Percentiles rank a stretch among this genome's conserved stretches.
Conservation (phyloP, 805 yeast species). For the Saccharomycopsis sp. region DNA sequence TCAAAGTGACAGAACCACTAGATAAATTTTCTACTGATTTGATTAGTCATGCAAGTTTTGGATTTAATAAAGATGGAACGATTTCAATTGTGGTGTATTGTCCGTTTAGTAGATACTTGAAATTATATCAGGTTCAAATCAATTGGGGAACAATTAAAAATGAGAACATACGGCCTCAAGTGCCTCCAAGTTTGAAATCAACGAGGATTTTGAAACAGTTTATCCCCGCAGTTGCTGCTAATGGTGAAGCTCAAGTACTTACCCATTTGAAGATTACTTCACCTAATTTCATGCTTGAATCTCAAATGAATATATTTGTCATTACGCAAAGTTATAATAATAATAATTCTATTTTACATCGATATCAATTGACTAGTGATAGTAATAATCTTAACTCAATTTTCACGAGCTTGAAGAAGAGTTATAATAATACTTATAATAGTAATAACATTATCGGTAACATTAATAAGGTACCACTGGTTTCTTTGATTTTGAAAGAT, state of each 20-base stretch:
- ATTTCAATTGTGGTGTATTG: slow-evolving; percentile 39
- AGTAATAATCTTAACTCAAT: not conserved
- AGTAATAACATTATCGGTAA: not conserved
- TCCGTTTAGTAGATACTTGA: slow-evolving; percentile 30
- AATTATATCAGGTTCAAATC: slow-evolving; percentile 36
- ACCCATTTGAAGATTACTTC: slow-evolving; percentile 36
- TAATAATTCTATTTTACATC: not conserved
- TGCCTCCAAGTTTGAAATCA: slow-evolving; percentile 34
- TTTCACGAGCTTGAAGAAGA: not conserved
- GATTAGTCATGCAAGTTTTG: slow-evolving; percentile 40
- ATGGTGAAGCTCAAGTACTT: slow-evolving; percentile 24
- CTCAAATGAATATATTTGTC: slow-evolving; percentile 36
- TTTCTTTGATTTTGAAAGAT: slow-evolving; percentile 2
- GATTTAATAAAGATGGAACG: slow-evolving; percentile 42
- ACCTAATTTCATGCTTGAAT: slow-evolving; percentile 32
- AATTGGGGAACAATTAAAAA: slow-evolving; percentile 51
- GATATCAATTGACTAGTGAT: slow-evolving; percentile 11
- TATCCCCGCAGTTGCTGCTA: slow-evolving; percentile 5
- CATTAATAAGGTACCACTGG: not conserved
- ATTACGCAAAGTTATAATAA: slow-evolving; percentile 4
- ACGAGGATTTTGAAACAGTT: slow-evolving; percentile 28
- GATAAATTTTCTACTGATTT: slow-evolving; percentile 25
- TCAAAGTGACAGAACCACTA: slow-evolving; percentile 30
- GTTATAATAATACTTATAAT: not conserved
- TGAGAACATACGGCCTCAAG: slow-evolving; percentile 42